phyloP scores from a whole-genome alignment of 495 filamentous ascomycete species.

The Penicillium riverlandense region DNA sequence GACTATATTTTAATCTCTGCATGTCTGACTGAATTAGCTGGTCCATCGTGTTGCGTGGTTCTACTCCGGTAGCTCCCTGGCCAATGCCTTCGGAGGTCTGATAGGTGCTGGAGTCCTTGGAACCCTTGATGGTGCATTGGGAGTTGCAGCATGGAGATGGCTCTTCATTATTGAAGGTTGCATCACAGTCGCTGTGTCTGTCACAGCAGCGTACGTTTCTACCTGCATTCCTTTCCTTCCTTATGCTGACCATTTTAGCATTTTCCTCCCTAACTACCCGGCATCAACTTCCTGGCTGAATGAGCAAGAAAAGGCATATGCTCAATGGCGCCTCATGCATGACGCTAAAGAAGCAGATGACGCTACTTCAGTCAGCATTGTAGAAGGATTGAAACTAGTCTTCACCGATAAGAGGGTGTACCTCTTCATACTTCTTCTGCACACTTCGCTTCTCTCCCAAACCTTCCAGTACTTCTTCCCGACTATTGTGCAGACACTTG shows the following conservation, averaged over 20 bases:
- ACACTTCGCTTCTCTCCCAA: constrained; percentile 17
- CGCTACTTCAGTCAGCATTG: constrained; percentile 8
- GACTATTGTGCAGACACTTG: constrained; percentile 24
- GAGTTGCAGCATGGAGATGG: constrained; percentile 15
- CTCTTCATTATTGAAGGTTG: constrained; percentile 16
- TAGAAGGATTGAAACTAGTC: constrained; percentile 12
- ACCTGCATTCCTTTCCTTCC: no score
- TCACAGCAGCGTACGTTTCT: constrained; percentile 9
- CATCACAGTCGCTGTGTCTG: constrained; percentile 12
- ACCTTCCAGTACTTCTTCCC: constrained; percentile 19
- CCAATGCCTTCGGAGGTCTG: constrained; percentile 17
- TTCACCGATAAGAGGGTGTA: constrained; percentile 19
- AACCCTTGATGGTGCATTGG: constrained; percentile 9
- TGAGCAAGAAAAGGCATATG: constrained; percentile 11
- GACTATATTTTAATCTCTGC: no score
- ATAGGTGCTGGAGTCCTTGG: constrained; percentile 12
- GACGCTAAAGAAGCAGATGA: constrained; percentile 11
- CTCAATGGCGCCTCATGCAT: constrained; percentile 8
- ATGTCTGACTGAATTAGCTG: no score
- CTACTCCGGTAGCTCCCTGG: constrained; percentile 16
- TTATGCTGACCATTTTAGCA: no score
- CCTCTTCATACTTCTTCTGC: constrained; percentile 14
- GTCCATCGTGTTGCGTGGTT: constrained; percentile 13
- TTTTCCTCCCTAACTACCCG: no score
- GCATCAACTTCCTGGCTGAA: constrained; percentile 5